A percentile compares a stretch with the other conserved stretches of the same genome.
Conservation (phyloP, 2,329 filamentous ascomycete genomes). For the Phyllosticta citrichinensis region DNA sequence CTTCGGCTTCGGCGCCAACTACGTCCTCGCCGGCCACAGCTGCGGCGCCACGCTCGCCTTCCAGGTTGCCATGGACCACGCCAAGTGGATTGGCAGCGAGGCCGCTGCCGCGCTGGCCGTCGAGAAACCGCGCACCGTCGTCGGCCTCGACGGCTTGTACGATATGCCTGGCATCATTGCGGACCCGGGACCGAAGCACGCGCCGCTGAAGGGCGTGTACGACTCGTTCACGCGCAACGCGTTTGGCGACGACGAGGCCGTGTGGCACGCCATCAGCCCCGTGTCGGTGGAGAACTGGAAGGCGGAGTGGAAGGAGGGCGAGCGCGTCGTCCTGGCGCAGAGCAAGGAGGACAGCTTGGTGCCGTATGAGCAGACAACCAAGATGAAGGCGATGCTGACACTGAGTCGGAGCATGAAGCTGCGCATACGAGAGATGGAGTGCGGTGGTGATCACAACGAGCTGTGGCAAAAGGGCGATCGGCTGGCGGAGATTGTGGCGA, state of each 20-base stretch:
- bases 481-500: neutral
- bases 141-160: constrained; percentile 58
- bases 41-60: constrained; percentile 55
- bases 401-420: neutral
- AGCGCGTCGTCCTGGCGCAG: neutral
- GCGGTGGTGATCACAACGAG: neutral
- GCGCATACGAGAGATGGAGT: neutral
- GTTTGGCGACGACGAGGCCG: constrained; percentile 45
- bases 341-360: neutral
- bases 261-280: constrained; percentile 34
- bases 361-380: neutral
- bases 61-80: constrained; percentile 34
- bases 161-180: constrained; percentile 37
- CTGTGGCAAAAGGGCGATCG: neutral
- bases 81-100: constrained; percentile 28
- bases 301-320: neutral
- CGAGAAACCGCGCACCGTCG: constrained; percentile 38
- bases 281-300: neutral
- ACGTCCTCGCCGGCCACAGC: constrained; percentile 50
- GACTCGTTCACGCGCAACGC: constrained; percentile 47
- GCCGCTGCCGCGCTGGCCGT: constrained; percentile 2
- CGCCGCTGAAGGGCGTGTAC: constrained; percentile 42
- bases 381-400: neutral
- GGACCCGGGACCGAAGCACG: constrained; percentile 39
- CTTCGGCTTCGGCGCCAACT: constrained; percentile 31